A percentile compares a stretch with the other conserved stretches of the same genome.
These are phyloP conservation scores for Clarireedia monteithiana DNA, from an alignment of 2,329 filamentous ascomycete genomes.

Conservation along the genomic window DNA sequence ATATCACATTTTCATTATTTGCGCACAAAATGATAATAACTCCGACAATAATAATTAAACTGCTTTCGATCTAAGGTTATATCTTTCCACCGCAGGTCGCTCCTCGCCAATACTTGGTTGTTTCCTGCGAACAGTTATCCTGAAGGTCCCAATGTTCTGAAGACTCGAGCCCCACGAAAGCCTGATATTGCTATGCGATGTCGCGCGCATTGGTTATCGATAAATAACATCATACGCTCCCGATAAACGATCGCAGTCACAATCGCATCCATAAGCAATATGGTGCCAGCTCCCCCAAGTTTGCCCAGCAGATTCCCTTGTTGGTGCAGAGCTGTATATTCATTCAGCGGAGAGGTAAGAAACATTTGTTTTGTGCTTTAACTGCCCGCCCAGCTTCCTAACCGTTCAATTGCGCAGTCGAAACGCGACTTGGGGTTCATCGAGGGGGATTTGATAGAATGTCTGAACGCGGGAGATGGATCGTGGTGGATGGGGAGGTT, in stretches of 20 bases:
- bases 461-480: conserved; percentile 92
- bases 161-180: not conserved
- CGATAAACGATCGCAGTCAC: conserved; percentile 2
- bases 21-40: no score
- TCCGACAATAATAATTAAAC: no score
- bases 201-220: not conserved
- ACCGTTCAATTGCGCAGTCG: conserved; percentile 41
- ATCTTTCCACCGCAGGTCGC: no score
- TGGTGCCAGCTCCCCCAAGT: conserved; percentile 46
- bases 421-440: conserved; percentile 95
- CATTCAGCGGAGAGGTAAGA: conserved; percentile 75
- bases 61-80: no score
- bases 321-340: conserved; percentile 87
- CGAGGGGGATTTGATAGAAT: conserved; percentile 96
- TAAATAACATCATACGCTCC: not conserved
- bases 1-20: no score
- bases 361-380: not conserved
- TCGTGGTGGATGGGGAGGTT: conserved; percentile 97
- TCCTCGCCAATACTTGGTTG: no score
- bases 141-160: not conserved
- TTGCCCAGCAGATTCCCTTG: conserved; percentile 78
- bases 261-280: not conserved
- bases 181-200: not conserved
- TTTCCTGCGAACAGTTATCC: no score
- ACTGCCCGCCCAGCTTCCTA: not conserved